Conservation (phyloP, 768 basidiomycete genomes). For the Exsudoporus frostii region DNA sequence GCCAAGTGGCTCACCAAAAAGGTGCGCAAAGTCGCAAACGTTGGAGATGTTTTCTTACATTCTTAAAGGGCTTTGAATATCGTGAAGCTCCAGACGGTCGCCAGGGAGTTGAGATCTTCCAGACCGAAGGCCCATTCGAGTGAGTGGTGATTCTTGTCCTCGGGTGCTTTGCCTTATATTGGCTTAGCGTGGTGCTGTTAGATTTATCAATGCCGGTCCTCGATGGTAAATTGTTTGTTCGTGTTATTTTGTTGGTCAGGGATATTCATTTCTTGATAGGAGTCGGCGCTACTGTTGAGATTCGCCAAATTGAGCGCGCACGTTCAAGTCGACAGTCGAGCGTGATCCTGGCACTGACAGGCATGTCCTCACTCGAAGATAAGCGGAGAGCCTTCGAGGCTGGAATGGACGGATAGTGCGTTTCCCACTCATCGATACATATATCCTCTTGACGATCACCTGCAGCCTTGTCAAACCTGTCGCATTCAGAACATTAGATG, state of each 20-base stretch:
- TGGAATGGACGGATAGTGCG: constrained; percentile 94
- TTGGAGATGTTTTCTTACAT: constrained; percentile 1
- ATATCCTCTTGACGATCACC: neutral
- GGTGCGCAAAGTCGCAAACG: constrained; percentile 12
- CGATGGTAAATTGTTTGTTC: constrained; percentile 55
- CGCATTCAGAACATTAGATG: constrained; percentile 86
- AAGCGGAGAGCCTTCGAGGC: constrained; percentile 88
- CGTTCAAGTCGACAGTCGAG: constrained; percentile 34
- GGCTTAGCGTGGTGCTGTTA: constrained; percentile 70
- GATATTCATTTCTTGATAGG: constrained; percentile 40
- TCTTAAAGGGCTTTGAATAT: constrained; percentile 62
- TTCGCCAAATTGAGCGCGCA: constrained; percentile 67
- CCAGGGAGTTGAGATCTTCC: constrained; percentile 77
- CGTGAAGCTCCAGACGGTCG: constrained; percentile 81
- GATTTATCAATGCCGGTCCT: constrained; percentile 95
- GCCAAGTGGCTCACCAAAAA: constrained; percentile 68
- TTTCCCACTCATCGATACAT: constrained; percentile 18
- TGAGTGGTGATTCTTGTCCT: constrained; percentile 37
- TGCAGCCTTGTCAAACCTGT: constrained; percentile 90
- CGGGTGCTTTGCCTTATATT: neutral
- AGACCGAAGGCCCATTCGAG: constrained; percentile 80
- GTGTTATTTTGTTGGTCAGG: neutral
- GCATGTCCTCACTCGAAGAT: constrained; percentile 91
- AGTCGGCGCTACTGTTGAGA: constrained; percentile 78
- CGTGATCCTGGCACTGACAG: constrained; percentile 85